A percentile compares a stretch with the other conserved stretches of the same genome.
Evolutionary conservation across 345 rosid genomes (phyloP).

Genomic region (Eutrema heterophyllum): DNA sequence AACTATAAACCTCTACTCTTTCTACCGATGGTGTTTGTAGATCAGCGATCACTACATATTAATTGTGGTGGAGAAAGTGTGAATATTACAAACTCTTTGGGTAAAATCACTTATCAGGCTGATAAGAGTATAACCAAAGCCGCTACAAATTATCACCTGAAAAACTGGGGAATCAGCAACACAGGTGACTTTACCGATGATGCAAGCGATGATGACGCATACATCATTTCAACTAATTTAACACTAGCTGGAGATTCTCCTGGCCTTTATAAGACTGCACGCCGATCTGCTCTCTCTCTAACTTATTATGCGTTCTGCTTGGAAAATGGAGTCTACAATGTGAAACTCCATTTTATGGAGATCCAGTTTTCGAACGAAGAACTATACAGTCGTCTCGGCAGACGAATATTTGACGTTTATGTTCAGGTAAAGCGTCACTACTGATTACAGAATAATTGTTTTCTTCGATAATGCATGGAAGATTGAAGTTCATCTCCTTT

Average conservation of each 20-base stretch:
- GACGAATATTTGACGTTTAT: conserved; percentile 55
- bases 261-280: conserved; percentile 42
- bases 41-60: conserved; percentile 20
- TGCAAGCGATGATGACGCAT: not conserved
- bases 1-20: not conserved
- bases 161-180: conserved; percentile 21
- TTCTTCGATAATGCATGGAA: not conserved
- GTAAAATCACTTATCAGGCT: not conserved
- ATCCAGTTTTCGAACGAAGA: conserved; percentile 40
- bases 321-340: conserved; percentile 45
- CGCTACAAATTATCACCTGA: not conserved
- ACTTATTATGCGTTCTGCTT: conserved; percentile 61
- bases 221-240: not conserved
- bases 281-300: conserved; percentile 52
- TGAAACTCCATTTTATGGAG: conserved; percentile 60
- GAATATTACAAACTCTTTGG: not conserved
- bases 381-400: conserved; percentile 38
- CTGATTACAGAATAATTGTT: too few species aligned
- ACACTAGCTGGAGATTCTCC: not conserved
- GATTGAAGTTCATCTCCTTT: too few species aligned
- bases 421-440: conserved; percentile 34
- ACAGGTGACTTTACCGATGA: conserved; percentile 19
- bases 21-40: not conserved
- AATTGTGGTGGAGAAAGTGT: conserved; percentile 26
- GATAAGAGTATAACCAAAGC: not conserved